Evolutionary conservation across 306 rosid species (phyloP), one percentile per base, ranked within the genome.

Genomic region (Dryas drummondii): DNA sequence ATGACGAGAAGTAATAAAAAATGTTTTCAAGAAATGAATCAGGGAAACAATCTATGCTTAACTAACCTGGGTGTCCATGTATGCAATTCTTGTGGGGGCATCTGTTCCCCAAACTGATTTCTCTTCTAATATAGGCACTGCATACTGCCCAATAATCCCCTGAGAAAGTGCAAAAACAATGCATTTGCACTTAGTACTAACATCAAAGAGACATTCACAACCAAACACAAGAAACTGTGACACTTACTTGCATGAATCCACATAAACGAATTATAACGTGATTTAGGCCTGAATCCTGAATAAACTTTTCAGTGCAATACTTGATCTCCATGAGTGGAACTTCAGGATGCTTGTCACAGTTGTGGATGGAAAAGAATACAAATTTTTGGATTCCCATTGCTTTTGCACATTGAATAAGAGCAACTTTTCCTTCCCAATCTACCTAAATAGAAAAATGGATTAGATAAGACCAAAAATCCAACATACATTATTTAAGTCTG

Each of bases 61-160:
- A 70, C 10, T 37, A 40, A 93, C 97, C 93, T 91, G 98, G 46
- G 97, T 94, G 75, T 94, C 98, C 98, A 94, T 94, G 88, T 94
- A 94, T 64, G 98, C 97, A 72, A 94, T 94, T 85, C 98, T 82
- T 70, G 98, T 94, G 15, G 98, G 97, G 66, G 97, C 98, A 71
- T 91, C 98, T 0, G 98, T 94, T 67, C 97, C 98, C 98, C 98
- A 94, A 66, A 94, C 97, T 54, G 98, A 94, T 84, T 91, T 94
- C 79, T 94, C 97, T 81, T 94, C 97, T 4, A 94, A 86, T 59
- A 91, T 91, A 54, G 98, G 97, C 57, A 94, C 97, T 0, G 97
- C 98, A 74, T 94, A 91, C 87, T 94, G 98, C 53, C 98, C 97
- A 54, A 94, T 91, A 76, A 91, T 92, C 44, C 98, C 97, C 96